Evolutionary conservation across 768 basidiomycete genomes (phyloP).

Genomic region (Lactarius quietus): DNA sequence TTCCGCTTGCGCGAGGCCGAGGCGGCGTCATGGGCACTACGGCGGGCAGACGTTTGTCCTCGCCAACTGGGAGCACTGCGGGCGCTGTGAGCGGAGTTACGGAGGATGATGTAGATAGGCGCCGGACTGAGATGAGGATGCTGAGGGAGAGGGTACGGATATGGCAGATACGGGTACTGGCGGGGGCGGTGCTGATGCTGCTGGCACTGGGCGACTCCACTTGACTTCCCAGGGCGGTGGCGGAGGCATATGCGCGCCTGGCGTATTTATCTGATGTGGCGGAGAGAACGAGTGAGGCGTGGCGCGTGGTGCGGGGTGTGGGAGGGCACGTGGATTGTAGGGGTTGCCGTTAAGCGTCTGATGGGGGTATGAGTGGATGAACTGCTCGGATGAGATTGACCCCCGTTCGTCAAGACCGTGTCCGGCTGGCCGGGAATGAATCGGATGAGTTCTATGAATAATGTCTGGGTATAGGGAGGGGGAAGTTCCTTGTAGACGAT

Average conservation of each 20-base stretch:
- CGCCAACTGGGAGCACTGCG: not conserved
- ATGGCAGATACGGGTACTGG: constrained; percentile 26
- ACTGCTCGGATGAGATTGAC: constrained; percentile 22
- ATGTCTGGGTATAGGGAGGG: constrained; percentile 58
- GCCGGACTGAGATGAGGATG: constrained; percentile 26
- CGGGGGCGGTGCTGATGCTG: constrained; percentile 2
- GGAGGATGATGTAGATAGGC: constrained; percentile 9
- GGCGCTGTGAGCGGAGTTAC: not conserved
- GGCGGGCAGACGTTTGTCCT: constrained; percentile 9
- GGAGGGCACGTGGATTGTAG: constrained; percentile 15
- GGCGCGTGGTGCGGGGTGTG: constrained; percentile 36
- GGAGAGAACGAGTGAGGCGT: constrained; percentile 20
- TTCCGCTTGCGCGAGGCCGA: constrained; percentile 34
- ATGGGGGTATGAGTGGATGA: constrained; percentile 28
- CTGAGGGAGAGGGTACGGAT: constrained; percentile 30
- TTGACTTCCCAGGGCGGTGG: constrained; percentile 37
- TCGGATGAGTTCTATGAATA: constrained; percentile 71
- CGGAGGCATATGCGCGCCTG: constrained; percentile 33
- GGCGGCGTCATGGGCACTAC: constrained; percentile 24
- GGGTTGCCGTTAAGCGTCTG: constrained; percentile 17
- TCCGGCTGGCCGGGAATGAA: constrained; percentile 56
- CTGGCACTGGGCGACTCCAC: constrained; percentile 30
- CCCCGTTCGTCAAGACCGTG: constrained; percentile 31
- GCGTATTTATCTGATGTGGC: constrained; percentile 9
- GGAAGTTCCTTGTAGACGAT: constrained; percentile 65